These are phyloP conservation scores for Zymoseptoria brevis DNA, from an alignment of 2,329 filamentous ascomycete genomes.

Conservation along the genomic window DNA sequence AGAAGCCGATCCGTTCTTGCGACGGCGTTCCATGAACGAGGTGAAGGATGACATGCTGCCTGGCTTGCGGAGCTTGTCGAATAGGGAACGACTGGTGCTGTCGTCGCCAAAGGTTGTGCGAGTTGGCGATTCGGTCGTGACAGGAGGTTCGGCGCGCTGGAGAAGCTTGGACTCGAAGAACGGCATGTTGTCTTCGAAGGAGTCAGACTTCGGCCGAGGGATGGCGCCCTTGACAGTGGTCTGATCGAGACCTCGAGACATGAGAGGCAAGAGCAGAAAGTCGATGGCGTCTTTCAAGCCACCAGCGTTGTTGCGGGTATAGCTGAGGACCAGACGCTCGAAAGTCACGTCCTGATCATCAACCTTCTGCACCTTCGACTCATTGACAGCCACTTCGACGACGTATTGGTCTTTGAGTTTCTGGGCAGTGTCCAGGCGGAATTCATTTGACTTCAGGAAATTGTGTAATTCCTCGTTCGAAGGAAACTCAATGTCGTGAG, in stretches of 20 bases:
- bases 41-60: constrained; percentile 90
- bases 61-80: constrained; percentile 89
- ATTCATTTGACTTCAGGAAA: constrained; percentile 74
- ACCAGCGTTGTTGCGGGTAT: constrained; percentile 95
- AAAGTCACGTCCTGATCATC: constrained; percentile 35
- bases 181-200: constrained; percentile 91
- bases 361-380: constrained; percentile 36
- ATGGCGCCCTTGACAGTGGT: constrained; percentile 88
- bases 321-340: constrained; percentile 47
- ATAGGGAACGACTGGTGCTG: constrained; percentile 70
- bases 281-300: constrained; percentile 94
- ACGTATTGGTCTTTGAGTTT: constrained; percentile 90
- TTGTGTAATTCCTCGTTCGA: constrained; percentile 67
- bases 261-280: constrained; percentile 77
- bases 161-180: constrained; percentile 97
- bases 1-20: constrained; percentile 85
- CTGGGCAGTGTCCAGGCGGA: constrained; percentile 67
- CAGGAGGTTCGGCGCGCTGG: constrained; percentile 76
- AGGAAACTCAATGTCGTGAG: constrained; percentile 80
- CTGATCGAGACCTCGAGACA: constrained; percentile 80
- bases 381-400: constrained; percentile 70
- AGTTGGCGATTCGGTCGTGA: constrained; percentile 77
- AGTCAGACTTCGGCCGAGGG: constrained; percentile 95
- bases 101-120: constrained; percentile 72
- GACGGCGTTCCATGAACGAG: constrained; percentile 86